A percentile compares a stretch with the other conserved stretches of the same genome.
These are phyloP conservation scores for Lantana camara DNA, from an alignment of 257 asterid genomes.

Conservation along the genomic window DNA sequence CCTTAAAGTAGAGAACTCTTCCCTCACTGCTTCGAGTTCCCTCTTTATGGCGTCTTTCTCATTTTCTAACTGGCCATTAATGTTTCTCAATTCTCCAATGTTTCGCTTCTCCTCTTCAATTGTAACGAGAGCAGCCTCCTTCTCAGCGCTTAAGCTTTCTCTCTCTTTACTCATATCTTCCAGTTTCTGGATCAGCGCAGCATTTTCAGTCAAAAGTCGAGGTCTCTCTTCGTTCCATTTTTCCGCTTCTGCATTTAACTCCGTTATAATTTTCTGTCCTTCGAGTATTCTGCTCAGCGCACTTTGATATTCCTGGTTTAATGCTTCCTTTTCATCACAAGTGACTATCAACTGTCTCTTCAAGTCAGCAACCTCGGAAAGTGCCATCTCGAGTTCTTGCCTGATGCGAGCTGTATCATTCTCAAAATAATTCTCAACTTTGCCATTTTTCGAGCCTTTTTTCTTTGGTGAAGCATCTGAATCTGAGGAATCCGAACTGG, in stretches of 20 bases:
- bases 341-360: conserved; percentile 48
- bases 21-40: conserved; percentile 50
- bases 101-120: conserved; percentile 47
- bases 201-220: conserved; percentile 44
- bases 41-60: conserved; percentile 46
- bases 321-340: conserved; percentile 58
- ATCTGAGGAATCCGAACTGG: conserved; percentile 86
- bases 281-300: conserved; percentile 50
- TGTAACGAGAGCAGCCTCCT: conserved; percentile 39
- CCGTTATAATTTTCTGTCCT: conserved; percentile 45
- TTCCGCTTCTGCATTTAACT: conserved; percentile 48
- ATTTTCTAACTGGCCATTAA: conserved; percentile 33
- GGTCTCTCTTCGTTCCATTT: conserved; percentile 48
- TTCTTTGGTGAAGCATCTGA: conserved; percentile 54
- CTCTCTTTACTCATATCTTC: conserved; percentile 42
- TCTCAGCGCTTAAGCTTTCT: conserved; percentile 38
- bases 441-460: conserved; percentile 56
- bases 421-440: conserved; percentile 32
- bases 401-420: conserved; percentile 37
- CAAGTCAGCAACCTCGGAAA: conserved; percentile 58
- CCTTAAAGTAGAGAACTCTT: conserved; percentile 37
- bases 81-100: conserved; percentile 42
- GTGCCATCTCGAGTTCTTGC: conserved; percentile 61
- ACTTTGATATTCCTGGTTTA: conserved; percentile 39
- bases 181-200: conserved; percentile 52